Percentiles rank a stretch among this genome's conserved stretches.
Conservation (phyloP, 2,329 filamentous ascomycete genomes). For the Tolypocladium guangdongense region DNA sequence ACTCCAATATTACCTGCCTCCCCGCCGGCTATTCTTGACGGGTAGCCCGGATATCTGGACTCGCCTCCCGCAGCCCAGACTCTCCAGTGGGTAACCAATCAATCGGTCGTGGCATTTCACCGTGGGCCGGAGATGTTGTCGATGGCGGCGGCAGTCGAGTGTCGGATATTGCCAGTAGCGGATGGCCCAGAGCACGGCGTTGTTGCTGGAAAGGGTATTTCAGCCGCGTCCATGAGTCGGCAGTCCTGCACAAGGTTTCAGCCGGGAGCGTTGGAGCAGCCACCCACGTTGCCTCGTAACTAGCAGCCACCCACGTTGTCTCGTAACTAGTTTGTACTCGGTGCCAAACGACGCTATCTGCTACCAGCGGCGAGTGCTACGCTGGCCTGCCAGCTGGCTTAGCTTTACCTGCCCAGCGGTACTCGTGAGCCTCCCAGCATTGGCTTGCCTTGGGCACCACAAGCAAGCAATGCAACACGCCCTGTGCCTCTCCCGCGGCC, state of each 20-base stretch:
- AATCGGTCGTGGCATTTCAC: background rate
- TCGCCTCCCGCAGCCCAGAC: background rate
- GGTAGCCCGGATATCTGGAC: too few relatives aligned
- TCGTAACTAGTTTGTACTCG: too few relatives aligned
- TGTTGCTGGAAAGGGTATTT: too few relatives aligned
- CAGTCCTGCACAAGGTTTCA: background rate
- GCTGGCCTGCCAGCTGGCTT: background rate
- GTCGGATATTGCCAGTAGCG: background rate
- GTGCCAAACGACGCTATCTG: background rate
- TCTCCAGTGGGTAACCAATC: background rate
- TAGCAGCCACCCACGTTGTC: background rate
- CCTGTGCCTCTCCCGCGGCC: too few relatives aligned
- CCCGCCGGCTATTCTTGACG: background rate
- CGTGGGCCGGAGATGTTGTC: background rate
- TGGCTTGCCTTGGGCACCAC: background rate
- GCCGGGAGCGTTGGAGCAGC: background rate
- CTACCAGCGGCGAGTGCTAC: background rate
- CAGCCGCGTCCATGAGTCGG: background rate
- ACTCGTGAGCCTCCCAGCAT: background rate
- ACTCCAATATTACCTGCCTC: background rate
- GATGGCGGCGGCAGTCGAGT: background rate
- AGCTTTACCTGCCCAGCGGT: background rate
- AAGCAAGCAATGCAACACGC: too few relatives aligned
- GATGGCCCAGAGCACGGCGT: too few relatives aligned
- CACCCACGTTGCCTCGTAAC: background rate